Conservation (phyloP, 371 early-diverging fungal genomes). For the Furculomyces boomerangus region DNA sequence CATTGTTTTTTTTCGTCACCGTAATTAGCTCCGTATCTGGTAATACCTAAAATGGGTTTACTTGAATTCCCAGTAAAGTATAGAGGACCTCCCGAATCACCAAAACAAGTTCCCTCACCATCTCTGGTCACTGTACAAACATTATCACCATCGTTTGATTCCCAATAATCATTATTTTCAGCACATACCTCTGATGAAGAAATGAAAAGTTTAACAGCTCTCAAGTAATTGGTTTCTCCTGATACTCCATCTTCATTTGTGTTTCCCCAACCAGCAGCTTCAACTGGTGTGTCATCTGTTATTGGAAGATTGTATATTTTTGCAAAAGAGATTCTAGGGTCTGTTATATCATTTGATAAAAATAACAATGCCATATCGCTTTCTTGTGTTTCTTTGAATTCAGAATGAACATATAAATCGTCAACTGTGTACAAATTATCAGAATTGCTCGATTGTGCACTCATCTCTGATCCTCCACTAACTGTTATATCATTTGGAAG, state of each 20-base stretch:
- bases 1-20: not conserved
- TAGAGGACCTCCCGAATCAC: conserved; percentile 24
- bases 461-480: not conserved
- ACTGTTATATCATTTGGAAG: not conserved
- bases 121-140: conserved; percentile 13
- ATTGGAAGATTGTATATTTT: conserved; percentile 10
- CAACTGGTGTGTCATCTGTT: not conserved
- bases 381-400: not conserved
- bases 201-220: conserved; percentile 9
- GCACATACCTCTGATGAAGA: conserved; percentile 6
- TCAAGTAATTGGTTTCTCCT: conserved; percentile 6
- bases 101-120: conserved; percentile 18
- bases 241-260: not conserved
- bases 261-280: conserved; percentile 2
- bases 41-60: not conserved
- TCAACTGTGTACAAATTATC: not conserved
- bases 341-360: not conserved
- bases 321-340: not conserved
- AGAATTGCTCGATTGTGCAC: not conserved
- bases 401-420: not conserved
- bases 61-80: not conserved
- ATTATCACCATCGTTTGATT: not conserved
- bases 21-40: not conserved
- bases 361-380: not conserved
- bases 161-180: conserved; percentile 1